Conservation (phyloP, 2,329 filamentous ascomycete genomes). For the Arthroderma sp. region DNA sequence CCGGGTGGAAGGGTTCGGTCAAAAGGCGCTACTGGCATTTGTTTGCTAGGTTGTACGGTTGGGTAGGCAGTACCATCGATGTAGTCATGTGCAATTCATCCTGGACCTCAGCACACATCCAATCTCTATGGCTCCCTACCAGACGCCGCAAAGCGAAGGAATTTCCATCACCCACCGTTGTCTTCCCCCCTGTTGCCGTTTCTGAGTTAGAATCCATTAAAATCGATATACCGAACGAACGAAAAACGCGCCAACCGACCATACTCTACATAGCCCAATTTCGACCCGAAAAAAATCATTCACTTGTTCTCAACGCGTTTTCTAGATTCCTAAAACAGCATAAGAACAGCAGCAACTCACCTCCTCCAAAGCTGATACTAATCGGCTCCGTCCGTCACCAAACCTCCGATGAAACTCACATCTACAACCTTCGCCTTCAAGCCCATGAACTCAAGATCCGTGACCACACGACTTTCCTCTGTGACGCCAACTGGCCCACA, state of each 20-base stretch:
- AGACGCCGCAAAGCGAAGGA: constrained; percentile 31
- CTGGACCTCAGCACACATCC: constrained; percentile 82
- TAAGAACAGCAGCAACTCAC: constrained; percentile 14
- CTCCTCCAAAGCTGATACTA: constrained; percentile 58
- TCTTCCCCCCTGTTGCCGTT: constrained; percentile 89
- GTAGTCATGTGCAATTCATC: constrained; percentile 95
- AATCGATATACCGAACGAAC: constrained; percentile 48
- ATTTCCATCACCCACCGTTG: constrained; percentile 44
- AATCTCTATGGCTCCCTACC: constrained; percentile 58
- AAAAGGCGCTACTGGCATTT: constrained; percentile 79
- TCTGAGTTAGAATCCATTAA: constrained; percentile 66
- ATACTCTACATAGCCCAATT: constrained; percentile 95
- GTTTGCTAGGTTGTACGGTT: constrained; percentile 72
- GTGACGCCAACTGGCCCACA: constrained; percentile 79
- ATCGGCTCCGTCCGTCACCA: constrained; percentile 80
- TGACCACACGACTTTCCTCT: constrained; percentile 72
- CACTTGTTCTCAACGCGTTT: constrained; percentile 73
- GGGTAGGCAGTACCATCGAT: constrained; percentile 71
- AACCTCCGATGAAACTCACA: constrained; percentile 40
- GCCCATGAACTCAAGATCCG: constrained; percentile 78
- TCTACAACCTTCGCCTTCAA: constrained; percentile 77
- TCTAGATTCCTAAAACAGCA: constrained; percentile 54
- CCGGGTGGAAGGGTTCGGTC: constrained; percentile 52
- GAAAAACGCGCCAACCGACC: constrained; percentile 57
- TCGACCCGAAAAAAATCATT: constrained; percentile 92